Conservation (phyloP, 73 alveolate genomes). For the Symbiodinium pilosum region DNA sequence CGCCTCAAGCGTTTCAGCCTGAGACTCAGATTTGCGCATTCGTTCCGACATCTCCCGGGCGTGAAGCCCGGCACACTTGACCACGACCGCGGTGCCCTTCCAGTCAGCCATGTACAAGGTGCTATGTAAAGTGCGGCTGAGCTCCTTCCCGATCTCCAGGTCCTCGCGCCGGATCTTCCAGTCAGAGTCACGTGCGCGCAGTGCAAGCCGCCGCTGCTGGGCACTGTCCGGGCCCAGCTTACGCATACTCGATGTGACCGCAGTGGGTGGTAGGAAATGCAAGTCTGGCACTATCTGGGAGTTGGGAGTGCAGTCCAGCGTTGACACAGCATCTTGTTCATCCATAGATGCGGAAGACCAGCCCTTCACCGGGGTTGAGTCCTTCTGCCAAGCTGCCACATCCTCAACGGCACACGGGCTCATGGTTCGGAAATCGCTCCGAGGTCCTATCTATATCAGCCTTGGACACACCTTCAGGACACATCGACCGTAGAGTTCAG, state of each 20-base stretch:
- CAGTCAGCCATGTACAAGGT: constrained; percentile 44
- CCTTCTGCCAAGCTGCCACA: too few relatives aligned
- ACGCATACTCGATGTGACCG: not conserved
- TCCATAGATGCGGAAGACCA: too few relatives aligned
- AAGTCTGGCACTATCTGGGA: not conserved
- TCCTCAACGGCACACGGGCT: too few relatives aligned
- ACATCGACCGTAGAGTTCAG: too few relatives aligned
- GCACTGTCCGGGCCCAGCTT: constrained; percentile 11
- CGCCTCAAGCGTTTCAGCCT: not conserved
- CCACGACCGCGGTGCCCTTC: constrained; percentile 45
- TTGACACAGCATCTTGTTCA: not conserved
- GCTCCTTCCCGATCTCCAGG: constrained; percentile 5
- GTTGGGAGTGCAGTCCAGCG: constrained; percentile 19
- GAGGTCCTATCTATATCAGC: too few relatives aligned
- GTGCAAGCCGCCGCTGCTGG: not conserved
- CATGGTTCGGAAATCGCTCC: too few relatives aligned
- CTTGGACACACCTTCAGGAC: too few relatives aligned
- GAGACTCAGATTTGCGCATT: not conserved
- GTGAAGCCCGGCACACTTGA: constrained; percentile 27
- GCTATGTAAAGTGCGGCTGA: constrained; percentile 60
- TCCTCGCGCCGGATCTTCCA: constrained; percentile 25
- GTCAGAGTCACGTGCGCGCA: not conserved
- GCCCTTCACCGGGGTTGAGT: too few relatives aligned
- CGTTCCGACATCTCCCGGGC: not conserved
- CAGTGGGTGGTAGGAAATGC: not conserved